A percentile compares a stretch with the other conserved stretches of the same genome.
phyloP scores from a whole-genome alignment of 371 early-diverging fungal genomes.

The Mortierella sp. region DNA sequence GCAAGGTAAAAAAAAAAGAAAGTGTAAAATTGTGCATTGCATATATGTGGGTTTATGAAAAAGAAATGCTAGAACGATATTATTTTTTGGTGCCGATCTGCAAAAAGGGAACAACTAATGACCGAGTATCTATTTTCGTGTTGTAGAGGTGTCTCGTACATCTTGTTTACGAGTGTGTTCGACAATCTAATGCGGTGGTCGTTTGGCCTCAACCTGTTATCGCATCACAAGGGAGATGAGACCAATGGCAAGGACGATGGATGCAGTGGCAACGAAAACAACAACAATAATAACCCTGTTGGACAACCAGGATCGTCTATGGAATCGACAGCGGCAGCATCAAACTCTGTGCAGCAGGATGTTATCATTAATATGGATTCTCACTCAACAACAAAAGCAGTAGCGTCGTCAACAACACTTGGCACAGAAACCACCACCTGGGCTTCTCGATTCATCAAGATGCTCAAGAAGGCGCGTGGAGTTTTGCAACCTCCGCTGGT shows the following conservation, averaged over 20 bases:
- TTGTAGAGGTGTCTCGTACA: conserved; percentile 80
- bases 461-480: conserved; percentile 33
- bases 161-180: conserved; percentile 79
- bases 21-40: background rate
- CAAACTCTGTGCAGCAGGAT: background rate
- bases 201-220: conserved; percentile 76
- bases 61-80: background rate
- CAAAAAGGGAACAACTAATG: too few species aligned
- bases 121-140: background rate
- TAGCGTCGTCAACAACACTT: background rate
- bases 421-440: conserved; percentile 1
- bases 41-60: background rate
- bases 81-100: too few species aligned
- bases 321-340: background rate
- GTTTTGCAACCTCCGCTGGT: conserved; percentile 76
- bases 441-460: background rate
- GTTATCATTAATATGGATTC: background rate
- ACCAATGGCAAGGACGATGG: conserved; percentile 23
- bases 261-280: background rate
- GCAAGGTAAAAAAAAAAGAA: conserved; percentile 61
- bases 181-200: conserved; percentile 83
- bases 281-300: conserved; percentile 28
- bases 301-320: too few species aligned
- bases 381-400: background rate
- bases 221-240: conserved; percentile 29